phyloP scores from a whole-genome alignment of 2,329 filamentous ascomycete genomes.

The Penicillium capsulatum region DNA sequence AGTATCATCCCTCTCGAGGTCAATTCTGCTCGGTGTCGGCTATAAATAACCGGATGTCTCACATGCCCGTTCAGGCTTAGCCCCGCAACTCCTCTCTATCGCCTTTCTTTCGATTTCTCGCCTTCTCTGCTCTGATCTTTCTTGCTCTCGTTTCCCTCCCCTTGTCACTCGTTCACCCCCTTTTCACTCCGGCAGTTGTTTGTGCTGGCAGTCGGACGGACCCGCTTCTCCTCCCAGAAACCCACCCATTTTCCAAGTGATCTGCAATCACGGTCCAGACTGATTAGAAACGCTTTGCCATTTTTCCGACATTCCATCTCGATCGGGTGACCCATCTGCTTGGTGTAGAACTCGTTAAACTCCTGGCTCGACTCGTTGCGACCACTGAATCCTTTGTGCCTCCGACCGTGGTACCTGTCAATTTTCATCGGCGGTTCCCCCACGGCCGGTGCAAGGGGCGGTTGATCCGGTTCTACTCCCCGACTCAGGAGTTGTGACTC shows the following conservation, averaged over 20 bases:
- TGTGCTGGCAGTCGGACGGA: background rate
- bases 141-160: constrained; percentile 4
- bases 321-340: constrained; percentile 5
- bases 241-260: constrained; percentile 7
- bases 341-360: background rate
- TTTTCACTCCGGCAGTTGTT: background rate
- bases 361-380: background rate
- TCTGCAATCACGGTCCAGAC: constrained; percentile 18
- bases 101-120: too few species aligned
- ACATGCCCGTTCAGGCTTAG: too few species aligned
- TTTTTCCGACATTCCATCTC: constrained; percentile 9
- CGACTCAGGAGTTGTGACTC: constrained; percentile 10
- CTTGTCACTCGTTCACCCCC: constrained; percentile 9
- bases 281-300: constrained; percentile 4
- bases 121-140: background rate
- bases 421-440: constrained; percentile 1
- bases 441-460: constrained; percentile 17
- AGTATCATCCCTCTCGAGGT: too few species aligned
- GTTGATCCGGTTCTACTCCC: constrained; percentile 11
- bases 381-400: background rate
- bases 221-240: background rate
- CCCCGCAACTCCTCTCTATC: too few species aligned
- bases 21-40: too few species aligned
- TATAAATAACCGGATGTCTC: too few species aligned
- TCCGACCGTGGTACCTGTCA: background rate